Percentiles rank a stretch among this genome's conserved stretches.
Evolutionary conservation across 2,329 filamentous ascomycete genomes (phyloP).

Genomic region (Lecanicillium sp.): DNA sequence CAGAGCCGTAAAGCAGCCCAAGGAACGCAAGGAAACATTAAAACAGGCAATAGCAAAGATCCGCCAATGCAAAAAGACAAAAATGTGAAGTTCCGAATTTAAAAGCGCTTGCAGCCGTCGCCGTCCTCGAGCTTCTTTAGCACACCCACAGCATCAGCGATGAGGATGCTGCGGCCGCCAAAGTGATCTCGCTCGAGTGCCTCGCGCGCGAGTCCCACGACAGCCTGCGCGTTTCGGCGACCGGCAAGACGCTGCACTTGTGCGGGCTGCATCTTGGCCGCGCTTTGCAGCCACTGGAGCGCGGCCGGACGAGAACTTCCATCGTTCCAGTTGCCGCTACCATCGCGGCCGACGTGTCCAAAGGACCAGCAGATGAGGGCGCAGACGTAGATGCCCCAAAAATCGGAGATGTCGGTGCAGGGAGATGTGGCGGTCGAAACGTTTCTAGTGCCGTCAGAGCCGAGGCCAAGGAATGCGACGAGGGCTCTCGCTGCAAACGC

Average conservation of each 20-base stretch:
- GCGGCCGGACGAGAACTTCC: conserved; percentile 24
- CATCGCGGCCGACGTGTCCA: conserved; percentile 28
- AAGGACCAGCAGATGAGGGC: conserved; percentile 56
- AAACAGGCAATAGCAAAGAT: no score
- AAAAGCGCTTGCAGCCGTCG: conserved; percentile 37
- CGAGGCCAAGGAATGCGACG: conserved; percentile 35
- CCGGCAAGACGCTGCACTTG: conserved; percentile 33
- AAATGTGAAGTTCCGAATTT: conserved; percentile 1
- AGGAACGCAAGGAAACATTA: no score
- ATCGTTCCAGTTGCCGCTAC: conserved; percentile 16
- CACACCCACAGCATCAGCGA: conserved; percentile 48
- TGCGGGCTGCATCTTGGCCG: conserved; percentile 35
- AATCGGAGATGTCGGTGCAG: conserved; percentile 40
- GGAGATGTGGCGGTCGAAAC: conserved; percentile 15
- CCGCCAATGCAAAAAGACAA: no score
- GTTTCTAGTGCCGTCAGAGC: neutral
- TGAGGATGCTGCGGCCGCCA: conserved; percentile 42
- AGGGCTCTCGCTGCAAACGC: conserved; percentile 48
- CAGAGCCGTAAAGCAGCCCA: no score
- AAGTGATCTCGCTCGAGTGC: conserved; percentile 44
- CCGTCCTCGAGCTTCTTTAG: conserved; percentile 45
- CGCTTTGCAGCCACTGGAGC: conserved; percentile 32
- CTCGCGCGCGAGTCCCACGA: conserved; percentile 43
- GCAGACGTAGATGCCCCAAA: conserved; percentile 52
- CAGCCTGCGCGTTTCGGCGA: conserved; percentile 36